phyloP scores from a whole-genome alignment of 208 protist species.

The Acanthamoeba castellanii region DNA sequence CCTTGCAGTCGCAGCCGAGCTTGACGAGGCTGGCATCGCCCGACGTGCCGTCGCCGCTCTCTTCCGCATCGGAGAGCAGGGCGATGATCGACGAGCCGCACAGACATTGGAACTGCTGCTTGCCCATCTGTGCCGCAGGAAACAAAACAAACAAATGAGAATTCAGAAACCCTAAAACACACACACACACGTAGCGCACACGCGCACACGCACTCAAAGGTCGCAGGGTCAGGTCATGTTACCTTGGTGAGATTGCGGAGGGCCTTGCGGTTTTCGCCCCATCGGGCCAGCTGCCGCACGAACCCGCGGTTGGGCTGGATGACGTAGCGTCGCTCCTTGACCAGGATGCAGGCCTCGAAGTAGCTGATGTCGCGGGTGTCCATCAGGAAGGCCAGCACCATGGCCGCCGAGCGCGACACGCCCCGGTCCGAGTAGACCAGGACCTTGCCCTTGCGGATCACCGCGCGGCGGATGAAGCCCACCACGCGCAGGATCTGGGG shows the following conservation, averaged over 20 bases:
- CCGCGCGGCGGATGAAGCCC: conserved; percentile 77
- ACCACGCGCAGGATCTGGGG: conserved; percentile 47
- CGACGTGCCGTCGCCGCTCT: neutral
- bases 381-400: conserved; percentile 63
- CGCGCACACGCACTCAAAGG: neutral
- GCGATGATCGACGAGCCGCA: conserved; percentile 78
- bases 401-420: neutral
- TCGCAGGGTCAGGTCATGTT: neutral
- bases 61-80: conserved; percentile 41
- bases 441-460: conserved; percentile 73
- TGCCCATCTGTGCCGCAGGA: conserved; percentile 41
- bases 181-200: too few relatives aligned
- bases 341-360: conserved; percentile 65
- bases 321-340: conserved; percentile 81
- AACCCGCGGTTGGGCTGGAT: conserved; percentile 77
- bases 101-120: conserved; percentile 80
- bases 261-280: conserved; percentile 71
- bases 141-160: neutral
- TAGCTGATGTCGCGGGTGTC: conserved; percentile 29
- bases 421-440: conserved; percentile 71
- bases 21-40: neutral
- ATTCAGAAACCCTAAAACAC: too few relatives aligned
- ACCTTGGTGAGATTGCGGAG: conserved; percentile 43
- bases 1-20: conserved; percentile 20
- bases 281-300: conserved; percentile 78